phyloP scores from a whole-genome alignment of 2,329 filamentous ascomycete genomes.

The Aspergillus sp. region DNA sequence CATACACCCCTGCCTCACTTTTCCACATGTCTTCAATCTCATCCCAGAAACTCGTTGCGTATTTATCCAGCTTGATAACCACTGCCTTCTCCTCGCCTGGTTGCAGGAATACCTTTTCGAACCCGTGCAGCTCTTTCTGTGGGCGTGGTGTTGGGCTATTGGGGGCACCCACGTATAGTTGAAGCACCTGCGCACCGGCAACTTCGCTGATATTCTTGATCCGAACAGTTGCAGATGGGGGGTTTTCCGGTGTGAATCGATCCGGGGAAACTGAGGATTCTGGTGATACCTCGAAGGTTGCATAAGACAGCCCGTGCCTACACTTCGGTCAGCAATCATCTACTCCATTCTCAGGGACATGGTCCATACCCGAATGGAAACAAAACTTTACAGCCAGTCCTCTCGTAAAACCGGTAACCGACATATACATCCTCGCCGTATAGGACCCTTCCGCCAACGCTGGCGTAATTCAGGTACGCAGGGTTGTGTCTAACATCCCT shows the following conservation, averaged over 20 bases:
- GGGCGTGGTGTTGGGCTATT: slow-evolving; percentile 35
- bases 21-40: slow-evolving; percentile 43
- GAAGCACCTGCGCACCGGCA: slow-evolving; percentile 54
- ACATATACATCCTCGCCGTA: slow-evolving; percentile 79
- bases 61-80: slow-evolving; percentile 31
- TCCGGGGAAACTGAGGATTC: slow-evolving; percentile 47
- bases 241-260: slow-evolving; percentile 42
- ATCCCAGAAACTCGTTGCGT: slow-evolving; percentile 45
- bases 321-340: background rate
- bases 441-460: slow-evolving; percentile 67
- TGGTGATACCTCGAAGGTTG: slow-evolving; percentile 59
- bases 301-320: slow-evolving; percentile 66
- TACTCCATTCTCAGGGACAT: background rate
- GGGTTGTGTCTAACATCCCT: slow-evolving; percentile 66
- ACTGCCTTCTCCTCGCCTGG: slow-evolving; percentile 35
- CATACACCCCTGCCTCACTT: slow-evolving; percentile 39
- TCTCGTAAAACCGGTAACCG: slow-evolving; percentile 78
- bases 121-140: slow-evolving; percentile 47
- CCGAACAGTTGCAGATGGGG: slow-evolving; percentile 41
- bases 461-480: slow-evolving; percentile 68
- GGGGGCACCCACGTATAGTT: slow-evolving; percentile 42
- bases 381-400: slow-evolving; percentile 59
- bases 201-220: slow-evolving; percentile 54
- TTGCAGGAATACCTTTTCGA: slow-evolving; percentile 44
- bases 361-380: slow-evolving; percentile 63